phyloP scores from a whole-genome alignment of 2,329 filamentous ascomycete genomes.

The Cladosporium colombiae region DNA sequence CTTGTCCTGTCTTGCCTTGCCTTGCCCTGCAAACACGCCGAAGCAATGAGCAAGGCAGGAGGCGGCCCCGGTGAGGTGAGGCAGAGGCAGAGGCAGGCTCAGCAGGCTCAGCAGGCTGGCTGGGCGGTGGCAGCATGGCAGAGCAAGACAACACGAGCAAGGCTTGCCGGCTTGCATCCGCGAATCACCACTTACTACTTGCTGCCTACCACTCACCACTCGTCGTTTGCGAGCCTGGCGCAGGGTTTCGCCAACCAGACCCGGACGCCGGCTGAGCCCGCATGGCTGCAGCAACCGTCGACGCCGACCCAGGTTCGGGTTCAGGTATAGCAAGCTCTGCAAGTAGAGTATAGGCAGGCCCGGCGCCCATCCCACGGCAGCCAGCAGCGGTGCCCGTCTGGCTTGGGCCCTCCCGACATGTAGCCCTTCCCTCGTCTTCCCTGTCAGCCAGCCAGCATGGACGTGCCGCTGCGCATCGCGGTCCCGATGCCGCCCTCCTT shows the following conservation, averaged over 20 bases:
- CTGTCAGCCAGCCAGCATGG: constrained; percentile 3
- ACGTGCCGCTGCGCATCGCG: constrained; percentile 5
- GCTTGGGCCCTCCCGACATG: background rate
- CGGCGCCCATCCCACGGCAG: background rate
- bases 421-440: background rate
- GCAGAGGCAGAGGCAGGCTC: background rate
- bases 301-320: background rate
- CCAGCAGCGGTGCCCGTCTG: background rate
- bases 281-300: background rate
- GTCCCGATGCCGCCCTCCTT: constrained; percentile 3
- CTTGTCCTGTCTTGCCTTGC: background rate
- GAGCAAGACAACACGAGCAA: background rate
- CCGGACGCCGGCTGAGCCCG: background rate
- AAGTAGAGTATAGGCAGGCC: background rate
- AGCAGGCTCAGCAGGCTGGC: background rate
- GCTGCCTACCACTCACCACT: background rate
- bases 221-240: constrained; percentile 2
- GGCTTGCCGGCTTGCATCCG: background rate
- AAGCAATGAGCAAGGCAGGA: background rate
- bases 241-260: background rate
- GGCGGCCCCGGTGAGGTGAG: background rate
- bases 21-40: background rate
- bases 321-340: background rate
- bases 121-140: background rate
- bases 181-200: background rate